A percentile compares a stretch with the other conserved stretches of the same genome.
phyloP scores from a whole-genome alignment of 2,329 filamentous ascomycete genomes.

The Sphaerulina populicola region DNA sequence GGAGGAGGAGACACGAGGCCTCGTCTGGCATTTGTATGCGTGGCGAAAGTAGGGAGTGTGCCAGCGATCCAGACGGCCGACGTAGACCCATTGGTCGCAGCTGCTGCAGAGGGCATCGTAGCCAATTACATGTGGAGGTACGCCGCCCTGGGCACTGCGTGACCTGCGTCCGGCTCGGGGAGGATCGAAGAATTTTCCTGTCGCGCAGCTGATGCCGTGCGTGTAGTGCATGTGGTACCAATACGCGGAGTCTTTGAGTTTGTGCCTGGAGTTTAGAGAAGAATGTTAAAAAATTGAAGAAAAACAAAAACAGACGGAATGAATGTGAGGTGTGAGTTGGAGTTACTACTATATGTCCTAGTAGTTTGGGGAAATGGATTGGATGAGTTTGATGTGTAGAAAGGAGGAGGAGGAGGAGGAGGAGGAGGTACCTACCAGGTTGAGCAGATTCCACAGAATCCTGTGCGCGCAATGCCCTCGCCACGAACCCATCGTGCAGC shows the following conservation, averaged over 20 bases:
- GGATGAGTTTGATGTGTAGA: no score
- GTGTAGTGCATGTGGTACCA: slow-evolving; percentile 82
- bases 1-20: slow-evolving; percentile 1
- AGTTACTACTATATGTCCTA: no score
- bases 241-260: slow-evolving; percentile 82
- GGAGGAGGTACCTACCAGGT: slow-evolving; percentile 49
- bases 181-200: slow-evolving; percentile 68
- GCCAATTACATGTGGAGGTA: no score
- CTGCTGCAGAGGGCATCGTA: slow-evolving; percentile 70
- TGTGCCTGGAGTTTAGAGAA: no score
- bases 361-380: no score
- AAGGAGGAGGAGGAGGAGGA: not conserved
- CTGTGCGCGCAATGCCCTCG: slow-evolving; percentile 78
- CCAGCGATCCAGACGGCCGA: slow-evolving; percentile 82
- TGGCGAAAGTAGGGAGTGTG: slow-evolving; percentile 89
- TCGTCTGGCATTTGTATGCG: slow-evolving; percentile 58
- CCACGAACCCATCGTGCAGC: slow-evolving; percentile 77
- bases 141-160: slow-evolving; percentile 69
- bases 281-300: no score
- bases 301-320: no score
- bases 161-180: slow-evolving; percentile 70
- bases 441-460: slow-evolving; percentile 85
- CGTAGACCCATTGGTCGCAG: slow-evolving; percentile 71
- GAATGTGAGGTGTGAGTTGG: no score
- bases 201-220: slow-evolving; percentile 48